A percentile compares a stretch with the other conserved stretches of the same genome.
Conservation (phyloP, 768 basidiomycete genomes). For the Leccinum pellstonianum region DNA sequence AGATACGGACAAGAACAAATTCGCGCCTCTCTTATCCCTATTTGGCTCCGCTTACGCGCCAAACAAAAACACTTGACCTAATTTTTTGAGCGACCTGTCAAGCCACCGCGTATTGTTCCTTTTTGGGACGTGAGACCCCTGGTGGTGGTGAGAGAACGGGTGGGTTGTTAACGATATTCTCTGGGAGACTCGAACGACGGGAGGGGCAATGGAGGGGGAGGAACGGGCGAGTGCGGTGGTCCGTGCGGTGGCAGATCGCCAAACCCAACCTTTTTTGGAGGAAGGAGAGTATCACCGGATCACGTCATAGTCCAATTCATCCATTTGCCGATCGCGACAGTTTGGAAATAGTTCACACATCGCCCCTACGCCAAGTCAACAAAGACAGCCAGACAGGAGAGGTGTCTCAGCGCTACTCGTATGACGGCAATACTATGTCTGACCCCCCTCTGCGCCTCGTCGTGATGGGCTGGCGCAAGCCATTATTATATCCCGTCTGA, state of each 20-base stretch:
- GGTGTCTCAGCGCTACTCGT: neutral
- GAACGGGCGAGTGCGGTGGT: slow-evolving; percentile 10
- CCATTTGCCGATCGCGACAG: slow-evolving; percentile 31
- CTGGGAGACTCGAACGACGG: neutral
- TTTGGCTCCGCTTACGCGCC: slow-evolving; percentile 42
- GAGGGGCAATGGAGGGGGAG: neutral
- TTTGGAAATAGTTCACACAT: slow-evolving; percentile 17
- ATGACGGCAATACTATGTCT: neutral
- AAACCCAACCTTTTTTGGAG: slow-evolving; percentile 15
- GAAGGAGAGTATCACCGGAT: slow-evolving; percentile 26
- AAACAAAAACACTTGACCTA: slow-evolving; percentile 39
- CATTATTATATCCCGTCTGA: slow-evolving; percentile 10
- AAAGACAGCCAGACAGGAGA: slow-evolving; percentile 1
- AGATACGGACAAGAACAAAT: slow-evolving; percentile 38
- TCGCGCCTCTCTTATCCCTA: slow-evolving; percentile 41
- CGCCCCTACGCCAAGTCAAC: slow-evolving; percentile 2
- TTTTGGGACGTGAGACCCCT: slow-evolving; percentile 6
- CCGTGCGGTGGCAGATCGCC: slow-evolving; percentile 34
- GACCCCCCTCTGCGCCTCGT: neutral
- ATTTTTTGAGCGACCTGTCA: slow-evolving; percentile 19
- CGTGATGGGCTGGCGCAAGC: neutral
- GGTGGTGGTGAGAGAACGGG: slow-evolving; percentile 6
- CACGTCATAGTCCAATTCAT: slow-evolving; percentile 33
- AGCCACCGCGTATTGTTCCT: slow-evolving; percentile 7
- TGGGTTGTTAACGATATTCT: neutral